Evolutionary conservation across 768 basidiomycete genomes (phyloP), one percentile per base, ranked within the genome.

Genomic region (Rhodotorula diobovata): DNA sequence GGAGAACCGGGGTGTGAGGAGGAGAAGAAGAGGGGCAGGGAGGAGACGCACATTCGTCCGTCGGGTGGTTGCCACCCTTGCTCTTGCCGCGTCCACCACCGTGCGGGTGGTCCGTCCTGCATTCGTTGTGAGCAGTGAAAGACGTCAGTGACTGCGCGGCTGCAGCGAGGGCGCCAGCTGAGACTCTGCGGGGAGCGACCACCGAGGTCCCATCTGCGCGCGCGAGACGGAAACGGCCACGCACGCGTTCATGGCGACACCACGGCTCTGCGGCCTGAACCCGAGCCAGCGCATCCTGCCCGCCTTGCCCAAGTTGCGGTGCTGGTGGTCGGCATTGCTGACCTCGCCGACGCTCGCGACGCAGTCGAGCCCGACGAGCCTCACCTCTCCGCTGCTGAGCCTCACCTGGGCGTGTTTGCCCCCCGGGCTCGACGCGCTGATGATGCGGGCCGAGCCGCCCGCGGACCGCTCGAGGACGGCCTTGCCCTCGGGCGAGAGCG

Each of bases 31-130:
- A 30, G 37, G 53, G 21, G 34, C 41, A 60, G 62, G 39, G 63
- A 43, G 21, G 60, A 62, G 50, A 50, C 93, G 66, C 34, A 55
- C 54, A 35, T 92, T 93, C 89, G 20, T 91, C 93, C 37, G 90
- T 88, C 5, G 94, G 92, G 79, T 93, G 88, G 79, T 91, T 95
- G 86, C 94, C 88, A 68, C 91, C 91, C 85, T 99, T 98, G 70
- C 90, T 91, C 81, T 95, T 97, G 76, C 95, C 95, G 82, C 95
- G 89, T 81, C 95, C 95, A 83, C 95, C 94, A 81, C 94, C 94
- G 79, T 96, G 93, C 71, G 95, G 93, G 81, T 81, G 81, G 63
- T 81, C 81, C 48, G 48, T 50, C 48, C 48, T 50, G 48, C 25
- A 25, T 43, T n/a, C n/a, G n/a, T n/a, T n/a, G n/a, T n/a, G 41